Evolutionary conservation across 768 basidiomycete genomes (phyloP).

Genomic region (Clitopilus hobsonii): DNA sequence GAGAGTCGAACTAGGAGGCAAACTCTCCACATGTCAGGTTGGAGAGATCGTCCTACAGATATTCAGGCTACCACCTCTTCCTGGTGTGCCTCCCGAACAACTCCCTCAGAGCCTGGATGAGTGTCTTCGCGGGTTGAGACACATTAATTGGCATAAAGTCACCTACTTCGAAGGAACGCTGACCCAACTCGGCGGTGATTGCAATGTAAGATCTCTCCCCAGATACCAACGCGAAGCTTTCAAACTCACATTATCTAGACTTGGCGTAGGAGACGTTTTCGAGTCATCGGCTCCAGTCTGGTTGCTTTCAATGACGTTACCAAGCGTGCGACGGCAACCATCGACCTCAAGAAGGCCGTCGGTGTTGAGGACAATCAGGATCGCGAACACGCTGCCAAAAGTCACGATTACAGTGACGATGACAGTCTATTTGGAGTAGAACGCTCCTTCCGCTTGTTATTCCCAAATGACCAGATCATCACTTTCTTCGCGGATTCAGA

Average conservation of each 20-base stretch:
- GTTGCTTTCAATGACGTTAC: conserved; percentile 93
- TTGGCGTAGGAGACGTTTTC: conserved; percentile 78
- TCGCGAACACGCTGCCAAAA: conserved; percentile 36
- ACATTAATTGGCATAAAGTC: conserved; percentile 91
- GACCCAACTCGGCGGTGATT: conserved; percentile 93
- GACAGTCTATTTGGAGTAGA: conserved; percentile 68
- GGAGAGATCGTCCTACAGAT: conserved; percentile 89
- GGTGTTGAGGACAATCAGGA: conserved; percentile 75
- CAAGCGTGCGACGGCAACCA: conserved; percentile 85
- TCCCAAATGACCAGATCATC: conserved; percentile 75
- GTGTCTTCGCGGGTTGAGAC: conserved; percentile 80
- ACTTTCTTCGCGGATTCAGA: conserved; percentile 90
- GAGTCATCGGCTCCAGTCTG: conserved; percentile 81
- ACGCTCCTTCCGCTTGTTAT: conserved; percentile 80
- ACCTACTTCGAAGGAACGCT: conserved; percentile 91
- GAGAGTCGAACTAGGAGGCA: conserved; percentile 50
- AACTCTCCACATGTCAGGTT: conserved; percentile 63
- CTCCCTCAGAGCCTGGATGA: conserved; percentile 93
- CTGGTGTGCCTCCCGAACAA: conserved; percentile 72
- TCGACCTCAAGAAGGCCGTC: conserved; percentile 82
- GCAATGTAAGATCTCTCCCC: conserved; percentile 67
- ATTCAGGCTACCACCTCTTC: conserved; percentile 84
- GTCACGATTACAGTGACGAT: conserved; percentile 50
- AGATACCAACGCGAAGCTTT: neutral
- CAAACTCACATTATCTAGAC: conserved; percentile 38